Evolutionary conservation across 352 stramenopile species (phyloP), one percentile per base, ranked within the genome.

Genomic region (Phytophthora colocasiae): DNA sequence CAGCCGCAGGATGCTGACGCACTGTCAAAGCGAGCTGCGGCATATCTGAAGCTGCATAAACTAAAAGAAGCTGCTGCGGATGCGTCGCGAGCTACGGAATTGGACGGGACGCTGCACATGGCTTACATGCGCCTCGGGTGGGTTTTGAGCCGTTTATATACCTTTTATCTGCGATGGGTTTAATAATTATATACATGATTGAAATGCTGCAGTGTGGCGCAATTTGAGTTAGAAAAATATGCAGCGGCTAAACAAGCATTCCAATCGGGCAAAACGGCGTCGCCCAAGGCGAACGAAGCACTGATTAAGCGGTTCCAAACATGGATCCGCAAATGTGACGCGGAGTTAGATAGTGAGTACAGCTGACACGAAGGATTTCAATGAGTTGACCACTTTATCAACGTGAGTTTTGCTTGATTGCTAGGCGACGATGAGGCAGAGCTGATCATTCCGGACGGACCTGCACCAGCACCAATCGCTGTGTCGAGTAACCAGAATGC

Each of bases 301-400:
- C 53, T 91, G 11, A 45, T 57, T 11, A 87, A 85, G 54, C 80
- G 75, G 11, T 91, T 95, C 59, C 84, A 87, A 67, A 95, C 80
- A 26, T 97, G 89, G 87, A 83, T 96, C 54, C 83, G 91, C 64
- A 97, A 96, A 56, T 97, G 91, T 52, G 81, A 97, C 40, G 85
- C 87, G 0, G 89, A 97, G 48, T 12, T 93, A 22, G 78, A 92
- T 62, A 80, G 85, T 93, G 47, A 63, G 84, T 57, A 10, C 9
- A 38, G 50, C 15, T 6, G 55, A 1, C 10, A 43, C 32, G 6
- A 11, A 7, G 40, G 3, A 29, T 38, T 22, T 4, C 2, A 22
- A 43, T 22, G 14, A 14, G 0, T 6, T 2, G 38, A 19, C 8
- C 38, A 36, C 9, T 10, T 36, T 36, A 36, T 14, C 15, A 15